A percentile compares a stretch with the other conserved stretches of the same genome.
These are phyloP conservation scores for Sporothrix luriei DNA, from an alignment of 2,329 filamentous ascomycete genomes.

Conservation along the genomic window DNA sequence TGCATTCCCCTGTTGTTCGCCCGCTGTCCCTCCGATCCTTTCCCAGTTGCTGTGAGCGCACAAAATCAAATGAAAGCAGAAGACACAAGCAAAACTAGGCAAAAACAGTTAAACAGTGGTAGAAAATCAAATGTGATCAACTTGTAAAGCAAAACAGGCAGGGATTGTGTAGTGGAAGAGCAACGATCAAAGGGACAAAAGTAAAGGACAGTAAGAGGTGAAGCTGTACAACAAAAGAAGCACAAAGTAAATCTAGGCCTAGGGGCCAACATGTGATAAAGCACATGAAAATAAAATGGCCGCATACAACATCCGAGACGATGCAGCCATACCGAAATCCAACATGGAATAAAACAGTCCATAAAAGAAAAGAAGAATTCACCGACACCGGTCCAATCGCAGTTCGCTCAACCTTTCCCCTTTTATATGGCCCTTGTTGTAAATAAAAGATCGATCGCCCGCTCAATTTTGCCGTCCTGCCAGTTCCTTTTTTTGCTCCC, in stretches of 20 bases:
- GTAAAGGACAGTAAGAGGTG: background rate
- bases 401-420: conserved; percentile 34
- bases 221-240: conserved; percentile 10
- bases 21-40: background rate
- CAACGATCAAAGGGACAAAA: background rate
- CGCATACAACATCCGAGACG: conserved; percentile 18
- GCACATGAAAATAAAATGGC: conserved; percentile 31
- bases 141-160: background rate
- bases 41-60: background rate
- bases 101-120: background rate
- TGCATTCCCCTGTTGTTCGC: conserved; percentile 1
- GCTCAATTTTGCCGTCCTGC: conserved; percentile 36
- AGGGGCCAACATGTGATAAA: background rate
- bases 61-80: background rate
- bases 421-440: conserved; percentile 34
- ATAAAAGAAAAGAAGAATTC: conserved; percentile 34
- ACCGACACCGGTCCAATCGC: conserved; percentile 36
- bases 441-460: conserved; percentile 30
- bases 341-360: conserved; percentile 26
- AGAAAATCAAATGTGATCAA: background rate
- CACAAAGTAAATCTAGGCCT: conserved; percentile 8
- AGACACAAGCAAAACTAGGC: conserved; percentile 3
- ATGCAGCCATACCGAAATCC: conserved; percentile 17
- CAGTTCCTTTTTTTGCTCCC: conserved; percentile 32
- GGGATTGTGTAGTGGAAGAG: background rate